A percentile compares a stretch with the other conserved stretches of the same genome.
Evolutionary conservation across 1,284 basidiomycete genomes (phyloP).

Genomic region (Tilletia horrida): DNA sequence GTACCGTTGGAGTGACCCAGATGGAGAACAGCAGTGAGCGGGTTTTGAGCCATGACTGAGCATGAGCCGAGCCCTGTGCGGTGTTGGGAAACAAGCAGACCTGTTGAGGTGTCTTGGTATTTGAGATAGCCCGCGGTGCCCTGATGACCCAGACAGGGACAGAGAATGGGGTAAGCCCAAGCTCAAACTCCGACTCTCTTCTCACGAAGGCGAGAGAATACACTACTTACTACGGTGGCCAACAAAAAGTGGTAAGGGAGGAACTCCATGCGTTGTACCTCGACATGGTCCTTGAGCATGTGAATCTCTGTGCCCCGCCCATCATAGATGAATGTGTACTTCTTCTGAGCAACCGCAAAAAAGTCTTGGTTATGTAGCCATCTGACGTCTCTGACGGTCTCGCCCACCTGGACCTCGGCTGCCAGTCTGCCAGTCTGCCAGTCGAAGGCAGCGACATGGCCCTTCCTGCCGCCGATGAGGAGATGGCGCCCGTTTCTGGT

Average conservation of each 20-base stretch:
- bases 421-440: constrained; percentile 85
- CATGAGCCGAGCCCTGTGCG: constrained; percentile 69
- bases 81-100: constrained; percentile 79
- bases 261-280: constrained; percentile 86
- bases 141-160: constrained; percentile 55
- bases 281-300: constrained; percentile 69
- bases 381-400: constrained; percentile 85
- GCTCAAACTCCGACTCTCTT: no score
- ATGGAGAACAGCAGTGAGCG: constrained; percentile 82
- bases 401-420: constrained; percentile 81
- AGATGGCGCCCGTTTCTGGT: constrained; percentile 82
- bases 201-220: no score
- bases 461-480: constrained; percentile 63
- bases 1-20: constrained; percentile 76
- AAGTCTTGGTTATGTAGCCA: constrained; percentile 90
- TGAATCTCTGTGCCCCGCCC: constrained; percentile 89
- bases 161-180: background rate
- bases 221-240: constrained; percentile 68
- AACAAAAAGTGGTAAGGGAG: constrained; percentile 94
- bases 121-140: constrained; percentile 85
- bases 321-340: constrained; percentile 96
- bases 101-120: constrained; percentile 96
- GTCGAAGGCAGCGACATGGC: constrained; percentile 92
- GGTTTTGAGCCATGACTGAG: constrained; percentile 83
- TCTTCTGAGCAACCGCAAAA: constrained; percentile 93